phyloP scores from a whole-genome alignment of 1,284 basidiomycete genomes.

The Meira nashicola region DNA sequence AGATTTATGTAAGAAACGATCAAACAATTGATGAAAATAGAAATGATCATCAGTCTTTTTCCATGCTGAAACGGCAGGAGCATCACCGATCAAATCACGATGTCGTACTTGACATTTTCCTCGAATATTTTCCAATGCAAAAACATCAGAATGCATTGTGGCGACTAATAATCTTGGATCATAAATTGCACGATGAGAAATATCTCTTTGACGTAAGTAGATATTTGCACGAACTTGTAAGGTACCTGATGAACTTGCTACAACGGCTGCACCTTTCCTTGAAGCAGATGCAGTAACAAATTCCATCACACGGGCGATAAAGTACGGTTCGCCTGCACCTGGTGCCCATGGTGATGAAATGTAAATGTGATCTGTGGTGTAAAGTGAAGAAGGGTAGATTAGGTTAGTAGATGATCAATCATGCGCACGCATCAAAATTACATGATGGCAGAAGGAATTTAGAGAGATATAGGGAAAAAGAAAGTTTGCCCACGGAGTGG shows the following conservation, averaged over 20 bases:
- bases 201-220: constrained; percentile 87
- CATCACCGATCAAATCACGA: constrained; percentile 73
- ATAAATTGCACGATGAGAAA: constrained; percentile 73
- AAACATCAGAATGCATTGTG: constrained; percentile 90
- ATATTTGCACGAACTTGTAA: constrained; percentile 73
- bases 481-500: no score
- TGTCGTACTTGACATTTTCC: constrained; percentile 88
- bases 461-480: constrained; percentile 6
- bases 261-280: constrained; percentile 64
- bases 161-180: constrained; percentile 85
- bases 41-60: constrained; percentile 90
- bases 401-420: background rate
- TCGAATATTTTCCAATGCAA: constrained; percentile 83
- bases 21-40: constrained; percentile 88
- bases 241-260: constrained; percentile 55
- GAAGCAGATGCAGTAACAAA: constrained; percentile 75
- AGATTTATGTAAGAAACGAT: constrained; percentile 96
- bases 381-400: background rate
- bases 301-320: constrained; percentile 90
- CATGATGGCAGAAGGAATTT: background rate
- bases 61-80: constrained; percentile 80
- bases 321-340: constrained; percentile 80
- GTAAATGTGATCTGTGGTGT: constrained; percentile 79
- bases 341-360: constrained; percentile 84
- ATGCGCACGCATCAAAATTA: background rate